These are phyloP conservation scores for Corylus americana DNA, from an alignment of 306 rosid species.

Conservation along the genomic window DNA sequence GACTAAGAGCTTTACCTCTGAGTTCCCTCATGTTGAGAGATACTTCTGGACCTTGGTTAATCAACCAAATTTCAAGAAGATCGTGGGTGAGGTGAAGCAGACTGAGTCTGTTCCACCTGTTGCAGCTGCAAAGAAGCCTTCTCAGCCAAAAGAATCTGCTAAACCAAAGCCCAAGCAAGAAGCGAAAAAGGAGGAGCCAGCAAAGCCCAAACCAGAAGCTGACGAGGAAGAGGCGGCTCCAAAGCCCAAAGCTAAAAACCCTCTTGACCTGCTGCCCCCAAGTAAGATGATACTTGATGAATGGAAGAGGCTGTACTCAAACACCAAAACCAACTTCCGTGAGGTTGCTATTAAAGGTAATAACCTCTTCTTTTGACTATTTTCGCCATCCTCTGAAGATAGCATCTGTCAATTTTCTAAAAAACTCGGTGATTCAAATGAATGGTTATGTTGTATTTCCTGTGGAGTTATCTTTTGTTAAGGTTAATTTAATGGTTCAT, in stretches of 20 bases:
- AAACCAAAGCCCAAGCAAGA: constrained; percentile 74
- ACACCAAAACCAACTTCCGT: constrained; percentile 89
- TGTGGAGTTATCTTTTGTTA: too few relatives aligned
- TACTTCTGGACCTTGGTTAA: constrained; percentile 94
- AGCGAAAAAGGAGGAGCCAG: constrained; percentile 44
- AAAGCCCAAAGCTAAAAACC: constrained; percentile 84
- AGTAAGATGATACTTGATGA: constrained; percentile 88
- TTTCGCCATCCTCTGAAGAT: not conserved
- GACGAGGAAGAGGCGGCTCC: constrained; percentile 72
- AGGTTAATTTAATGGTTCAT: too few relatives aligned
- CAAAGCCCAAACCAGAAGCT: constrained; percentile 47
- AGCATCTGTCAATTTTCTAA: too few relatives aligned
- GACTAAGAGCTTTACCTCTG: constrained; percentile 73
- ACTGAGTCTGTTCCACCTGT: constrained; percentile 52
- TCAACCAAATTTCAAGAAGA: constrained; percentile 79
- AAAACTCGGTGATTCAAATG: too few relatives aligned
- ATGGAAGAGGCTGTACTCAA: constrained; percentile 90
- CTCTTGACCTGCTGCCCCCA: constrained; percentile 91
- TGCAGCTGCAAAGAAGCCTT: constrained; percentile 68
- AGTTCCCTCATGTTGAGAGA: constrained; percentile 89
- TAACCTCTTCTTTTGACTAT: not conserved
- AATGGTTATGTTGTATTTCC: too few relatives aligned
- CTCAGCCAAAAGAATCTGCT: constrained; percentile 61
- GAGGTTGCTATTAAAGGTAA: constrained; percentile 96
- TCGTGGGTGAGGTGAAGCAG: constrained; percentile 75